Base-by-base conservation (phyloP, 768 basidiomycete species). In the Auricularia sp. region DNA sequence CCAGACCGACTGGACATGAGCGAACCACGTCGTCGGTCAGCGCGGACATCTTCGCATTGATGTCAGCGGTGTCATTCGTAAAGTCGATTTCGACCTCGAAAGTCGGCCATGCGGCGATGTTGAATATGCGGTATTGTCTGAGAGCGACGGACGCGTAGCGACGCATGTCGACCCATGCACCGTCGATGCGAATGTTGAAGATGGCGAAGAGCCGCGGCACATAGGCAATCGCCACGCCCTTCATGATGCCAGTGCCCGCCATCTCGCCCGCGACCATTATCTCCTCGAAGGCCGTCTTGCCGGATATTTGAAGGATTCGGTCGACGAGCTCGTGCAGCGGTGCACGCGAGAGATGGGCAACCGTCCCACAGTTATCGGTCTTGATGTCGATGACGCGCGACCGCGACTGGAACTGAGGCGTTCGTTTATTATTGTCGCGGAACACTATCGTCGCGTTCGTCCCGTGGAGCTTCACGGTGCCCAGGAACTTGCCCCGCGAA, bases 101-200 rank as follows among this genome's bases (percentile, higher is more conserved):
- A 3, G 59, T 65, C 42, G 44, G 58, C 39, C 59, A 65, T 10
- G 59, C 44, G 10, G 42, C 64, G 39, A 62, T 8, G 44, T 61
- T 65, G 45, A 56, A 65, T 18, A 65, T 54, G 4, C 64, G 7
- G 39, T 65, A 16, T 18, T 16, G 5, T 11, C 59, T 59, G n/a
- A 61, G 58, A 21, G 39, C 39, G 10, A 65, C 64, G 4, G 29
- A n/a, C 5, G 16, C n/a, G 39, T 39, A 65, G 24, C 36, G 35
- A 7, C 64, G 64, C 64, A 65, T 61, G 42, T 65, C 64, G 18
- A 65, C 64, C 64, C 64, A 65, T 3, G 37, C 21, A 42, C 33
- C 59, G 64, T 65, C 59, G 58, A 65, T 47, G 29, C 59, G 56
- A 59, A 65, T 65, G 42, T 65, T 65, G 42, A 65, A 65, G 39